Base-by-base conservation (phyloP, 345 rosid genomes). In the Linum usitatissimum region DNA sequence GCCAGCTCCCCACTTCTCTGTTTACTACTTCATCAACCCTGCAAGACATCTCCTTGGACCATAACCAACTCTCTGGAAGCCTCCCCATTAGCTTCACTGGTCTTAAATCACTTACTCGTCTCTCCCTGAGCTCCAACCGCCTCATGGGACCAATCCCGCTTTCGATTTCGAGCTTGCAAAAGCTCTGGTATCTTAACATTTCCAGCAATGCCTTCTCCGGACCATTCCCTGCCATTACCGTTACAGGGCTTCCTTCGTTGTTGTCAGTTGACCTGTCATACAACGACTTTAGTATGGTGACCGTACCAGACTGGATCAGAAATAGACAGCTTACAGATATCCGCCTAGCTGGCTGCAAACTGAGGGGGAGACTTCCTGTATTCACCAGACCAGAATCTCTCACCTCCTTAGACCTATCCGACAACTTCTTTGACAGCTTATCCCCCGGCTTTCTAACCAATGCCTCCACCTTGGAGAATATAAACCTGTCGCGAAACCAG, bases 151-250 rank as follows among this genome's bases (percentile, higher is more conserved):
- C 69, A 57, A 73, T 92, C 61, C 96, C 95, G 57, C 66, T 70
- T 21, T 80, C 96, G 70, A 64, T 89, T 66, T 80, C 91, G 19
- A 72, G 73, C 60, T 64, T 89, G 64, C 86, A 77, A 59, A 84
- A 78, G 28, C 93, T 92, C 17, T 92, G 98, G 98, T 80, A 74
- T 76, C 96, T 92, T 30, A 89, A 89, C 65, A 75, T 92, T 59
- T 92, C 98, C 0, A 78, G 88, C 73, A 92, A 92, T 71, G 83
- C 70, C 21, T 75, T 92, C 71, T 73, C 88, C 4, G 83, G 74
- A 60, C 92, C 90, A 70, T 66, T 89, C 3, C 95, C 98, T 6
- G 57, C 9, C 66, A 72, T 84, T 74, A 74, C 64, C n/a, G n/a
- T n/a, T 74, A 74, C 64, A 55, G 62, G 84, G 3, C 56, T 92